Evolutionary conservation across 768 basidiomycete genomes (phyloP), one percentile per base, ranked within the genome.

Genomic region (Hemileccinum impolitum): DNA sequence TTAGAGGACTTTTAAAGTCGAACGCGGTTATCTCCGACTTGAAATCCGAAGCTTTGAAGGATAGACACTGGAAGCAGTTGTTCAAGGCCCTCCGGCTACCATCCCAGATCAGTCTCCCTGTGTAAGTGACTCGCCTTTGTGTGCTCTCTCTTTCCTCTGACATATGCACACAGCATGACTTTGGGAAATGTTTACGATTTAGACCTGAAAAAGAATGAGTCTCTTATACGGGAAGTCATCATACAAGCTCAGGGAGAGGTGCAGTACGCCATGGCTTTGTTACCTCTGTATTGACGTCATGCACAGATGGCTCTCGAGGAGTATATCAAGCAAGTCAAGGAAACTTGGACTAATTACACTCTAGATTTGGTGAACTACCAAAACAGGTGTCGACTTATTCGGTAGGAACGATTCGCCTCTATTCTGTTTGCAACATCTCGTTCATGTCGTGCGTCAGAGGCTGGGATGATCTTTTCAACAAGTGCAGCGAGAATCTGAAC

Each of bases 181-280:
- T 77, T 99, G 36, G 96, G 96, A 5, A 82, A 94, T 65, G 94
- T 98, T 2, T 99, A 98, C 64, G 96, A 98, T 60, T 73, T 99
- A 70, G 96, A 98, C 67, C 73, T 98, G 58, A 94, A 93, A 75
- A 84, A 80, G 69, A 98, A 98, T 66, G 96, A 99, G 70, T 71
- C 69, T 14, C 60, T 84, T 30, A 94, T 99, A 71, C 94, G 92
- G 64, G 95, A 96, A 56, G 90, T 96, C 51, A 94, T 98, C 58
- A 75, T 91, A 32, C 96, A 98, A 72, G 96, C 96, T 14, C 94
- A 96, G 63, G 96, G 96, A 70, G 96, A 99, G 79, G 91, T 90
- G 46, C 23, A 4, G 18, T 13, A 43, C 28, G 70, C 50, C 40
- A 37, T 9, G 23, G 26, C 26, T 32, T 37, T 40, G 28, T 31